A percentile compares a stretch with the other conserved stretches of the same genome.
These are phyloP conservation scores for Umbellularia californica DNA, from an alignment of 164 flowering plant genomes.

Conservation along the genomic window DNA sequence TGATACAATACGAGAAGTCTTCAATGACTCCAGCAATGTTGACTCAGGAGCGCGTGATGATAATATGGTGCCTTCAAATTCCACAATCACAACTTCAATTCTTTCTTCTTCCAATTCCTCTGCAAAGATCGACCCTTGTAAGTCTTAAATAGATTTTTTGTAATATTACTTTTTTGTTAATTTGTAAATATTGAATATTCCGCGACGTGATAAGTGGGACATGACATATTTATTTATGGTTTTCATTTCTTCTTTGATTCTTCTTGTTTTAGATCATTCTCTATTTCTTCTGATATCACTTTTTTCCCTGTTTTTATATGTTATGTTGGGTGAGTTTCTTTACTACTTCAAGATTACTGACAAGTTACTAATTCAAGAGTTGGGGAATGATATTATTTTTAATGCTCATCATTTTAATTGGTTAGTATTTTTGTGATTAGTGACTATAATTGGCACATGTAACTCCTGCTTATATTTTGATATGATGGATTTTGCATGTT, in stretches of 20 bases:
- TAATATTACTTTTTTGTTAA: neutral
- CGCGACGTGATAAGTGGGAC: neutral
- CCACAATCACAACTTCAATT: neutral
- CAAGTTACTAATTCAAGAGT: too few species aligned
- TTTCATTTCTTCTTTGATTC: neutral
- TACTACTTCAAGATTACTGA: too few species aligned
- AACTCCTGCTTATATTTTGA: too few species aligned
- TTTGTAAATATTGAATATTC: neutral
- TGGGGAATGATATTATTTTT: too few species aligned
- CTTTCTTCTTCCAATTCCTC: neutral
- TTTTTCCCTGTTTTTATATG: neutral
- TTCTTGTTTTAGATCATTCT: neutral
- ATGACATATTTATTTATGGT: neutral
- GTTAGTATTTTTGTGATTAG: too few species aligned
- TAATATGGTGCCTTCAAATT: slow-evolving; percentile 3
- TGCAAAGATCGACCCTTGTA: slow-evolving; percentile 17
- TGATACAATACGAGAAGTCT: too few species aligned
- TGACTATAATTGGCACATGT: too few species aligned
- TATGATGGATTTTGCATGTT: too few species aligned
- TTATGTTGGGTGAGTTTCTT: too few species aligned
- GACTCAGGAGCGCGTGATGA: neutral
- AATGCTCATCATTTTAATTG: too few species aligned
- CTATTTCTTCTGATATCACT: neutral
- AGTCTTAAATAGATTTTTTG: neutral
- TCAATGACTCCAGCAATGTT: neutral